Conservation (phyloP, 2,329 filamentous ascomycete species). For the Talaromyces albobiverticillius region DNA sequence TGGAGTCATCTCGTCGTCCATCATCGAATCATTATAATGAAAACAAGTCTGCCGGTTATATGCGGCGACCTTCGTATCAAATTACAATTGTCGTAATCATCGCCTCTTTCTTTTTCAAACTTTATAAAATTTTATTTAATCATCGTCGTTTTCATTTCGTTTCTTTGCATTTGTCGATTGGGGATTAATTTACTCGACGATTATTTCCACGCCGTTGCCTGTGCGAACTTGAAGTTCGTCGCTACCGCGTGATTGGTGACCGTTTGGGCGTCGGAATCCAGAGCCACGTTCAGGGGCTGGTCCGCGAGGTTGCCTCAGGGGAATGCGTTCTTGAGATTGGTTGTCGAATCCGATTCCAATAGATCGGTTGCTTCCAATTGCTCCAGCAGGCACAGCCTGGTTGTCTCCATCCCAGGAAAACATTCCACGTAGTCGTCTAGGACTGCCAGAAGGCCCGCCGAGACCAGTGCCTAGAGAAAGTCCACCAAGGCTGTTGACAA, state of each 20-base stretch:
- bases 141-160: constrained; percentile 24
- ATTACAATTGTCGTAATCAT: constrained; percentile 33
- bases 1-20: constrained; percentile 46
- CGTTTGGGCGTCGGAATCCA: constrained; percentile 59
- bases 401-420: constrained; percentile 59
- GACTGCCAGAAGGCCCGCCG: constrained; percentile 50
- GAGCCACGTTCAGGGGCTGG: constrained; percentile 59
- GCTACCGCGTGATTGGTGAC: constrained; percentile 60
- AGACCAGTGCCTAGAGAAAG: constrained; percentile 56
- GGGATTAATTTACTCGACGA: constrained; percentile 52
- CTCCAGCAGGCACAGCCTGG: constrained; percentile 45
- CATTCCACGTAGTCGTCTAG: constrained; percentile 58
- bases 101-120: constrained; percentile 23
- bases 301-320: constrained; percentile 61
- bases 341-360: constrained; percentile 60
- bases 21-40: constrained; percentile 44
- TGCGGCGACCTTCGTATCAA: constrained; percentile 7
- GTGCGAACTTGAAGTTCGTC: constrained; percentile 63
- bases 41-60: constrained; percentile 8
- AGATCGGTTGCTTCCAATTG: constrained; percentile 63
- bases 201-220: constrained; percentile 60
- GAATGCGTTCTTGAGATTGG: constrained; percentile 53
- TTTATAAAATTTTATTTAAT: constrained; percentile 16
- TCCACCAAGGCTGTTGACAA: constrained; percentile 62
- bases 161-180: constrained; percentile 2